Conservation (phyloP, 495 filamentous ascomycete genomes). For the Acidiella bohemica region DNA sequence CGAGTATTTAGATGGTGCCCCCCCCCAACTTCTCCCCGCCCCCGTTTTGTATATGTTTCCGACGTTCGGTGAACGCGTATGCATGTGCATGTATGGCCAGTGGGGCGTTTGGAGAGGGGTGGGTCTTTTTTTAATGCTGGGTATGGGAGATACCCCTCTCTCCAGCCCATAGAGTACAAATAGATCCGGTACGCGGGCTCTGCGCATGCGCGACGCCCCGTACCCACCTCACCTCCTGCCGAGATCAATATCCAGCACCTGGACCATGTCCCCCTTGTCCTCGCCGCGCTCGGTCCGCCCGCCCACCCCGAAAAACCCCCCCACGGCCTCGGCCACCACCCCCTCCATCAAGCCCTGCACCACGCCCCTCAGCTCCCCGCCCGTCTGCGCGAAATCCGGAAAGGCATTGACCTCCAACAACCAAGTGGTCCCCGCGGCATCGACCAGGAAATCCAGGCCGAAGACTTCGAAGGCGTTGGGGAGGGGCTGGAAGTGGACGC, state of each 20-base stretch:
- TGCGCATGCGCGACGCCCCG: too few relatives aligned
- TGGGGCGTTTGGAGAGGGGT: too few relatives aligned
- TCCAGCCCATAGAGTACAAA: too few relatives aligned
- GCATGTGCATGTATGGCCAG: too few relatives aligned
- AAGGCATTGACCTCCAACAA: conserved; percentile 93
- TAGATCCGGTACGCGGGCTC: too few relatives aligned
- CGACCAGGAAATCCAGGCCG: conserved; percentile 81
- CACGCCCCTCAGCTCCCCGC: conserved; percentile 52
- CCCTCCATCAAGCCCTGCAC: conserved; percentile 64
- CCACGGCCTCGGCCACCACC: conserved; percentile 52
- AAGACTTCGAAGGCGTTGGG: conserved; percentile 84
- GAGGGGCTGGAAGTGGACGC: conserved; percentile 77
- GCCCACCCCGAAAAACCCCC: conserved; percentile 42
- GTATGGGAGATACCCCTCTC: too few relatives aligned
- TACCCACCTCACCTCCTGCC: conserved; percentile 37
- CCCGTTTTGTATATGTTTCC: too few relatives aligned
- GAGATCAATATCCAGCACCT: conserved; percentile 50
- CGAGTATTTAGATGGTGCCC: too few relatives aligned
- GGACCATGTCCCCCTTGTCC: conserved; percentile 33
- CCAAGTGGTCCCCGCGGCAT: conserved; percentile 47
- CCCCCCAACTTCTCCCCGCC: too few relatives aligned
- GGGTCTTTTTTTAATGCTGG: too few relatives aligned
- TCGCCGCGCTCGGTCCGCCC: conserved; percentile 18
- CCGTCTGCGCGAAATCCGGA: conserved; percentile 88
- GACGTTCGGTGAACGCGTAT: too few relatives aligned